phyloP scores from a whole-genome alignment of 352 stramenopile species.

The Phytophthora pini region DNA sequence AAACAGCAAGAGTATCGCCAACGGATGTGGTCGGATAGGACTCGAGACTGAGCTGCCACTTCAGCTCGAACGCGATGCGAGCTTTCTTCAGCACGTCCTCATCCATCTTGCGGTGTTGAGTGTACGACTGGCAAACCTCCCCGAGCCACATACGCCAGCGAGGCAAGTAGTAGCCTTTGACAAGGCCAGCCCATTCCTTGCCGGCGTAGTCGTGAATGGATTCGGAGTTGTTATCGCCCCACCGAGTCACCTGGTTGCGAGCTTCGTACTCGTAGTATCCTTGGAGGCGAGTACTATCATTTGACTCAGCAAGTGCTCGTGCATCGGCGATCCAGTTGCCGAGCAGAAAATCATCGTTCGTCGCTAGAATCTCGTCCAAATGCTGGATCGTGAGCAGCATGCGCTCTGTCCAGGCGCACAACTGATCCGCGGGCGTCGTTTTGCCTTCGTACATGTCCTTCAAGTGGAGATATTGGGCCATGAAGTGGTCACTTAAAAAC shows the following conservation, averaged over 20 bases:
- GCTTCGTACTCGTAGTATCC: conserved; percentile 84
- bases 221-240: conserved; percentile 79
- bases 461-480: conserved; percentile 62
- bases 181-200: conserved; percentile 79
- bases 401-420: conserved; percentile 46
- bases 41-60: conserved; percentile 70
- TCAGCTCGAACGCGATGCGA: conserved; percentile 66
- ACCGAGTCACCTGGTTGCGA: conserved; percentile 79
- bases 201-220: conserved; percentile 78
- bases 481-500: conserved; percentile 68
- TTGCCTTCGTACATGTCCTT: conserved; percentile 50
- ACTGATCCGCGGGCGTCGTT: conserved; percentile 20
- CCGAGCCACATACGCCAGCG: conserved; percentile 80
- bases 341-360: conserved; percentile 75
- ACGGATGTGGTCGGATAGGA: conserved; percentile 48
- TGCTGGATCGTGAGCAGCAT: conserved; percentile 56
- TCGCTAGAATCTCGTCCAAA: conserved; percentile 67
- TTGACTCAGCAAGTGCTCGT: conserved; percentile 41
- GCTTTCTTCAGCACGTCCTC: conserved; percentile 46
- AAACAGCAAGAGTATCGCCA: conserved; percentile 58
- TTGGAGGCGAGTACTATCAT: conserved; percentile 33
- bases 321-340: conserved; percentile 75
- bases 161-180: conserved; percentile 72
- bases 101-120: conserved; percentile 59
- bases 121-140: conserved; percentile 72